These are phyloP conservation scores for Parathielavia appendiculata DNA, from an alignment of 495 filamentous ascomycete genomes.

Conservation along the genomic window DNA sequence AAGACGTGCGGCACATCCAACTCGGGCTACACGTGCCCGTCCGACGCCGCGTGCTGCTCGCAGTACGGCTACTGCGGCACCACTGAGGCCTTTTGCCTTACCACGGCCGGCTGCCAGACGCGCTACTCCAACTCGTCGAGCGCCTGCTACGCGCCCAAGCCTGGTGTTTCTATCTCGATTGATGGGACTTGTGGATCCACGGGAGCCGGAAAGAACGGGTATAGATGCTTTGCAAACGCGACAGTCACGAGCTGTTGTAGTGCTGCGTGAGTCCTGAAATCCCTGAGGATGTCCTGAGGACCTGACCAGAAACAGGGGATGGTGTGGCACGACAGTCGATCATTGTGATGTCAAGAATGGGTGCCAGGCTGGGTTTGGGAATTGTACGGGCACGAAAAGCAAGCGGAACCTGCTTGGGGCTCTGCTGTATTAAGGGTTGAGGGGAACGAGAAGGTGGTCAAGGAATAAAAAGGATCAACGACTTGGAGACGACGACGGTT, in stretches of 20 bases:
- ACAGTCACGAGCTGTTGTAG: conserved; percentile 28
- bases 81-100: conserved; percentile 34
- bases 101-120: conserved; percentile 32
- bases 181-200: conserved; percentile 35
- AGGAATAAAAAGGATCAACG: no score
- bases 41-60: conserved; percentile 33
- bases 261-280: conserved; percentile 24
- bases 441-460: neutral
- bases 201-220: conserved; percentile 31
- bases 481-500: no score
- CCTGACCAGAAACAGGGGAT: conserved; percentile 35
- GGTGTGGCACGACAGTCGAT: conserved; percentile 33
- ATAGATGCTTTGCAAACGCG: conserved; percentile 29
- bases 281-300: no score
- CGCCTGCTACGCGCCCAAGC: conserved; percentile 30
- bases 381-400: conserved; percentile 16
- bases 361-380: conserved; percentile 32
- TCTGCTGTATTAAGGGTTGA: neutral
- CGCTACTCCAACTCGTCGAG: conserved; percentile 31
- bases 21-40: conserved; percentile 34
- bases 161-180: conserved; percentile 26
- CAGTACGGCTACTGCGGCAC: conserved; percentile 35
- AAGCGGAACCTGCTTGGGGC: neutral
- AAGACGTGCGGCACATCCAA: conserved; percentile 33
- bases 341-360: conserved; percentile 30